Base-by-base conservation (phyloP, 2,329 filamentous ascomycete genomes). In the Arthrobotrys sinensis region DNA sequence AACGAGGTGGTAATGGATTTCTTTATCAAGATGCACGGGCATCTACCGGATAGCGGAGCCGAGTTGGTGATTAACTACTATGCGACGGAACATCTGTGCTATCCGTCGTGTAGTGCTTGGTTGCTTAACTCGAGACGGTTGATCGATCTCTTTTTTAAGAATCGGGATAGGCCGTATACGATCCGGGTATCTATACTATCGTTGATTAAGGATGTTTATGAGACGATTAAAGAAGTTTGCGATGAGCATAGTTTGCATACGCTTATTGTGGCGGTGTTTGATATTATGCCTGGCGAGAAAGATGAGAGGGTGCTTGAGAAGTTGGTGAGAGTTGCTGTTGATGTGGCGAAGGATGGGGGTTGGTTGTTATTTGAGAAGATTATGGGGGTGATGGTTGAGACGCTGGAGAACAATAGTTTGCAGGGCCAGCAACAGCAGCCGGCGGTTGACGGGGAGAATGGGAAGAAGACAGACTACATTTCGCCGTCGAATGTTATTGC, bases 401-500 rank as follows among this genome's bases (percentile, higher is more conserved):
- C 81, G 81, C 43, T 70, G 84, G 60, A 82, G 83, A 76, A 81
- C 81, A 63, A 80, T 78, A 63, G 76, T 69, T 45, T 43, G 48
- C 50, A 66, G 34, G 40, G 48, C 65, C 19, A 53, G 14, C 50
- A 62, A 32, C 46, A 66, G 70, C 43, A 45, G 83, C 38, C 60
- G 83, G 36, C 83, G 84, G 62, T 80, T 82, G 21, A 84, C 83
- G 38, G 77, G 85, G 28, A 32, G 36, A 60, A 34, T 4, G 43
- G 36, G n/a, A 46, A 64, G n/a, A 46, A 55, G 24, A 28, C 43
- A 8, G 53, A 36, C 10, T 46, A 78, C 40, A 73, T 72, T 80
- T 91, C 90, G 24, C 87, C 89, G 0, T 90, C 90, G 2, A 93
- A 93, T 80, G 89, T 94, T 48, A 90, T 93, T 53, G 88, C 91